phyloP scores from a whole-genome alignment of 2,329 filamentous ascomycete genomes.

The Pestalotiopsis sp. region DNA sequence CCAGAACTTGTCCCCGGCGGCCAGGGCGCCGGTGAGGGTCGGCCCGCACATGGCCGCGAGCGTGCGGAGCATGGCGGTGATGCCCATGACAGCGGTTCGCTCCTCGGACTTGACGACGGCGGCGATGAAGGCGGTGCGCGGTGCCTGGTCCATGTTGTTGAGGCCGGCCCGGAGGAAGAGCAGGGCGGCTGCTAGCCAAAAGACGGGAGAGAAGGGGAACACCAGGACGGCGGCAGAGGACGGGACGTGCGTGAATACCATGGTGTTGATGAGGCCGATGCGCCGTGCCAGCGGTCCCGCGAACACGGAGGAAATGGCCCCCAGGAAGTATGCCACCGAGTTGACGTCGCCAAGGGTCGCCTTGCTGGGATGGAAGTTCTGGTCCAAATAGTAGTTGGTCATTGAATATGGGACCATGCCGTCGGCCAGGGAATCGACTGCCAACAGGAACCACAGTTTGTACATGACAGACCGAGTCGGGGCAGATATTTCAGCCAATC shows the following conservation, averaged over 20 bases:
- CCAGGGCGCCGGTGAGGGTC: slow-evolving; percentile 57
- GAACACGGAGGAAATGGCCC: slow-evolving; percentile 56
- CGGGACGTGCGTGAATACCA: slow-evolving; percentile 65
- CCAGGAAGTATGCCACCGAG: slow-evolving; percentile 56
- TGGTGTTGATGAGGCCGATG: slow-evolving; percentile 66
- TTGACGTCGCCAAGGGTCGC: slow-evolving; percentile 62
- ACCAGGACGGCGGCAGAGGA: slow-evolving; percentile 63
- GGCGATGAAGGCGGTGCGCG: slow-evolving; percentile 67
- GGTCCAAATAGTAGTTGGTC: slow-evolving; percentile 61
- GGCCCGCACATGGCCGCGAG: slow-evolving; percentile 59
- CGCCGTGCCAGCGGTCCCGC: slow-evolving; percentile 59
- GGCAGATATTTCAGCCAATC: slow-evolving; percentile 57
- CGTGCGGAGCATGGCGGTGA: slow-evolving; percentile 63
- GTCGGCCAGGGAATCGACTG: slow-evolving; percentile 66
- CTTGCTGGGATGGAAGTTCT: slow-evolving; percentile 58
- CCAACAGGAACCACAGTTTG: slow-evolving; percentile 66
- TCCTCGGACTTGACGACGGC: slow-evolving; percentile 67
- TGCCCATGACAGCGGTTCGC: slow-evolving; percentile 71
- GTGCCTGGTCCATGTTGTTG: slow-evolving; percentile 72
- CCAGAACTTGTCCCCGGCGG: slow-evolving; percentile 57
- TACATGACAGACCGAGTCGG: slow-evolving; percentile 62
- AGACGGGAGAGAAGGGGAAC: slow-evolving; percentile 56
- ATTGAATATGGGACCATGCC: slow-evolving; percentile 64
- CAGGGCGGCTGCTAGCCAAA: slow-evolving; percentile 55
- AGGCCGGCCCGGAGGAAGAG: slow-evolving; percentile 63